Evolutionary conservation across 1,284 basidiomycete genomes (phyloP), one percentile per base, ranked within the genome.

Genomic region (Sparassis latifolia): DNA sequence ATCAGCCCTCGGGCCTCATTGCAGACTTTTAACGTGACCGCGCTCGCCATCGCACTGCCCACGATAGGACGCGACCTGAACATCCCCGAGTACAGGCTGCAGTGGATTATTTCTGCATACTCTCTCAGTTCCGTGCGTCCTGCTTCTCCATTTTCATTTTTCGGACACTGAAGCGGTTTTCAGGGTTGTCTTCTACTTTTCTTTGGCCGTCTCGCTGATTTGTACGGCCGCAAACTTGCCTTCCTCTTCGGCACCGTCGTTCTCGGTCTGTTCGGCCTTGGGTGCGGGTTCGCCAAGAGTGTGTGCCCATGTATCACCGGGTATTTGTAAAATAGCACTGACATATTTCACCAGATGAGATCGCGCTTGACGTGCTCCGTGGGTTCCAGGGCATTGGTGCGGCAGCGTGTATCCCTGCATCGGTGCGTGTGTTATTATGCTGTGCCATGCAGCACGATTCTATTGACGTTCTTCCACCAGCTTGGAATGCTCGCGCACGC

Each of bases 401-500:
- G 0, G 84, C 88, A 0, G 85, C 85, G 0, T 75, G 77, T 3
- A 77, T 88, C 10, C 88, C 87, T 3, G 78, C 87, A 12, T 75
- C 79, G 28, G 84, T 87, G 56, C 59, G 81, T 71, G 10, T 20
- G 20, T 20, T 20, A 35, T 37, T 28, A 6, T 12, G 27, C 43
- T 40, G 27, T 38, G 20, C 43, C 42, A 7, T 35, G 38, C 20
- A 20, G 20, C 20, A 20, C 20, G 20, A 20, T 20, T 20, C 20
- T 20, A 20, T 20, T 43, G 44, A 55, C 33, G 6, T 33, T 45
- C 12, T 2, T 33, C 44, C 32, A 5, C 2, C 32, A 87, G 82
- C 72, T 92, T 20, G 89, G 90, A 1, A 90, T 89, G 50, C 75
- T 92, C 27, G 89, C 89, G 0, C 76, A 84, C 37, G 71, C 81